Conservation (phyloP, 2,329 filamentous ascomycete species). For the Nemania abortiva region DNA sequence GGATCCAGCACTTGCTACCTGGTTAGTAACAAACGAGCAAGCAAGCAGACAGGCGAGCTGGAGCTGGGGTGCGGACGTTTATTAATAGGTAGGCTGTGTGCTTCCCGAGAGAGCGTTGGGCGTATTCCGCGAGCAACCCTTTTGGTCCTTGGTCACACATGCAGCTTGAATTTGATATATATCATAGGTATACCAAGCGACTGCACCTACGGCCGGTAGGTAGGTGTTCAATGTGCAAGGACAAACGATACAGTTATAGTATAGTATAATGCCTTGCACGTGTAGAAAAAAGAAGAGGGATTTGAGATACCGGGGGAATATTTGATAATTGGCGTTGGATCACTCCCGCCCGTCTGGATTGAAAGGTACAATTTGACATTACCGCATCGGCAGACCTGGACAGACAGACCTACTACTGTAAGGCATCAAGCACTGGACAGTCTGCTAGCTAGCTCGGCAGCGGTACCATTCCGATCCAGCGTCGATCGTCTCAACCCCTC, state of each 20-base stretch:
- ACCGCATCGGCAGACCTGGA: neutral
- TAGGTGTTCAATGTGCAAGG: constrained; percentile 9
- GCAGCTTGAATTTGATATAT: constrained; percentile 38
- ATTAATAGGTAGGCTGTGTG: constrained; percentile 39
- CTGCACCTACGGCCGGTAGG: neutral
- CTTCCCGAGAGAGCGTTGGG: constrained; percentile 14
- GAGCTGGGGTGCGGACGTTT: constrained; percentile 34
- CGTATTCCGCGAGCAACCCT: constrained; percentile 32
- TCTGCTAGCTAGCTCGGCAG: constrained; percentile 8
- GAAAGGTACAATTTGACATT: constrained; percentile 36
- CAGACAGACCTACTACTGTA: neutral
- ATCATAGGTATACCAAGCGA: neutral
- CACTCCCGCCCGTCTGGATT: constrained; percentile 25
- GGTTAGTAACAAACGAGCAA: constrained; percentile 30
- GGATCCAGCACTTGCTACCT: constrained; percentile 5
- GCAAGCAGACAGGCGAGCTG: constrained; percentile 7
- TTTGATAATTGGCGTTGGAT: constrained; percentile 36
- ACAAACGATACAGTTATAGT: constrained; percentile 10
- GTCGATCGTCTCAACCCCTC: constrained; percentile 35
- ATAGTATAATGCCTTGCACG: constrained; percentile 21
- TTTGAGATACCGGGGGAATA: constrained; percentile 38
- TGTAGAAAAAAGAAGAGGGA: constrained; percentile 21
- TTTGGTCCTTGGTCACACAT: constrained; percentile 29
- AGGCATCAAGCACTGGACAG: constrained; percentile 19
- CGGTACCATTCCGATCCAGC: neutral